Evolutionary conservation across 805 yeast genomes (phyloP).

Genomic region (Saturnispora halmiae): DNA sequence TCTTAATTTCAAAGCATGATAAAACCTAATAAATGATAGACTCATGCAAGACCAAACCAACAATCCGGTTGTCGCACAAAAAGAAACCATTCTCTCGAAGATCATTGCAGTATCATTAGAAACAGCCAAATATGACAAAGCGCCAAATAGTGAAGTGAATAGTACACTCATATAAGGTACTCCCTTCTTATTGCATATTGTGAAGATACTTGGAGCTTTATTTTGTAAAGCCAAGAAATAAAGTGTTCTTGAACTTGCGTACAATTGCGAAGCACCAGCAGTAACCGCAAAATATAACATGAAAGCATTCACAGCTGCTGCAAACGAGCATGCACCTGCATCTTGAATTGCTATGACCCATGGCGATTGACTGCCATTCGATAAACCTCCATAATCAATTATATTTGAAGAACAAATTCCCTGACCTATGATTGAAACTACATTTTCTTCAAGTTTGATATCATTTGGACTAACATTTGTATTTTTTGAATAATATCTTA

Average conservation of each 20-base stretch:
- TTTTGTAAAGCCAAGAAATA: conserved; percentile 47
- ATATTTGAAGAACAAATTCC: conserved; percentile 20
- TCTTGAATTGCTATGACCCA: conserved; percentile 48
- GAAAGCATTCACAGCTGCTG: conserved; percentile 43
- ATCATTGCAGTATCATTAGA: conserved; percentile 48
- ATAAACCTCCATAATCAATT: conserved; percentile 29
- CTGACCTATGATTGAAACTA: conserved; percentile 24
- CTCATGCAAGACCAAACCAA: conserved; percentile 72
- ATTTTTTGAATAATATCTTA: conserved; percentile 42
- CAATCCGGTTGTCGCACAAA: conserved; percentile 67
- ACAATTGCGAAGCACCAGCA: conserved; percentile 50
- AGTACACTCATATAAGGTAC: conserved; percentile 67
- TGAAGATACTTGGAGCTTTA: conserved; percentile 53
- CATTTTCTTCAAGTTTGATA: conserved; percentile 12
- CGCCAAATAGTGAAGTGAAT: conserved; percentile 51
- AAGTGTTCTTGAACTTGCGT: conserved; percentile 52
- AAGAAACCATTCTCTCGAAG: conserved; percentile 56
- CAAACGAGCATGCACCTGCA: conserved; percentile 42
- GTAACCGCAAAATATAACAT: conserved; percentile 46
- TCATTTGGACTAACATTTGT: conserved; percentile 16
- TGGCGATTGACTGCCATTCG: conserved; percentile 46
- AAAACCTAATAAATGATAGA: conserved; percentile 44
- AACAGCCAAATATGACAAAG: conserved; percentile 52
- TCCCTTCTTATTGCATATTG: conserved; percentile 52
- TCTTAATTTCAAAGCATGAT: conserved; percentile 42